These are phyloP conservation scores for Parafenestella ontariensis DNA, from an alignment of 2,329 filamentous ascomycete genomes.

Conservation along the genomic window DNA sequence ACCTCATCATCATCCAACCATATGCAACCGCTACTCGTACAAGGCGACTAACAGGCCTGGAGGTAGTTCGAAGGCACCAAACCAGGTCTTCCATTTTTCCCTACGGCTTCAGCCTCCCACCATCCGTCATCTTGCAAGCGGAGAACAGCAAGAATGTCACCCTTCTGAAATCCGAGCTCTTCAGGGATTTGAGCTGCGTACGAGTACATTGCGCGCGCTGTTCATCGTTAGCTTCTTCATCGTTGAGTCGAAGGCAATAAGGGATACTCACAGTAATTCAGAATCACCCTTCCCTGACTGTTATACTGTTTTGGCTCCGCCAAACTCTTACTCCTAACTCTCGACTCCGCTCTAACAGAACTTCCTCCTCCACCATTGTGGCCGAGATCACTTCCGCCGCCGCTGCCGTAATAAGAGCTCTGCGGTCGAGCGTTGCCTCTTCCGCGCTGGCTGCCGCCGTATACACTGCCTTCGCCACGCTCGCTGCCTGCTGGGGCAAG, in stretches of 20 bases:
- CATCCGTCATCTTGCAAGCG: constrained; percentile 96
- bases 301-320: constrained; percentile 88
- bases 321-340: constrained; percentile 79
- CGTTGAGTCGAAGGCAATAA: not conserved
- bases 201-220: constrained; percentile 91
- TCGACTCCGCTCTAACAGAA: constrained; percentile 49
- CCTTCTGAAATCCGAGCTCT: constrained; percentile 90
- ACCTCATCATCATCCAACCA: not conserved
- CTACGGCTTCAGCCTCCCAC: constrained; percentile 97
- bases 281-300: constrained; percentile 81
- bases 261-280: constrained; percentile 85
- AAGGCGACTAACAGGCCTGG: constrained; percentile 58
- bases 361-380: constrained; percentile 30
- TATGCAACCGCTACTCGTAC: not conserved
- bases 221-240: constrained; percentile 10
- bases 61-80: constrained; percentile 73
- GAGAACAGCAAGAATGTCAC: constrained; percentile 86
- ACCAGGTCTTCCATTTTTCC: constrained; percentile 62
- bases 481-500: constrained; percentile 51
- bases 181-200: constrained; percentile 95
- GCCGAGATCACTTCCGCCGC: constrained; percentile 37
- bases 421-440: constrained; percentile 44
- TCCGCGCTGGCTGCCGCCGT: constrained; percentile 51
- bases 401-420: constrained; percentile 53
- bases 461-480: constrained; percentile 48